Percentiles rank a stretch among this genome's conserved stretches.
Conservation (phyloP, 495 filamentous ascomycete species). For the Articulospora tetracladia region DNA sequence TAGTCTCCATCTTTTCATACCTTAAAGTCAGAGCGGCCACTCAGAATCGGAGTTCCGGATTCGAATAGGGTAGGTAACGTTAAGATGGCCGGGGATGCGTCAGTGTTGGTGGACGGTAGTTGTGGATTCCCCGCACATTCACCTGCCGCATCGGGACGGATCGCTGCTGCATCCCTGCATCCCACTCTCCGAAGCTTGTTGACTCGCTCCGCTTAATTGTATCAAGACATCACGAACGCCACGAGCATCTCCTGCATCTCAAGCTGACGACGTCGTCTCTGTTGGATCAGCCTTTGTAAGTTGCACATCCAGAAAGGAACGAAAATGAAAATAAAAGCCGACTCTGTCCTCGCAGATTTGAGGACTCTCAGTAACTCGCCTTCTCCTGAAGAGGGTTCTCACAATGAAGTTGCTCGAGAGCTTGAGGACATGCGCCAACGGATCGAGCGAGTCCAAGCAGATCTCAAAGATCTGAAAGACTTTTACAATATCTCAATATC, state of each 20-base stretch:
- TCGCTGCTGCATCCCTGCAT: neutral
- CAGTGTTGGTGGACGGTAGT: neutral
- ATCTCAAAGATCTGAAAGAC: conserved; percentile 28
- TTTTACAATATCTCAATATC: conserved; percentile 35
- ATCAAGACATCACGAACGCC: neutral
- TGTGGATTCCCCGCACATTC: neutral
- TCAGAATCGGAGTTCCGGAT: neutral
- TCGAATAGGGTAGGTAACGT: neutral
- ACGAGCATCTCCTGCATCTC: neutral
- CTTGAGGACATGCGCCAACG: neutral
- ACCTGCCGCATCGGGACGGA: neutral
- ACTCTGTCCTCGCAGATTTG: neutral
- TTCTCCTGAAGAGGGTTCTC: neutral
- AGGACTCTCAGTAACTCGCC: neutral
- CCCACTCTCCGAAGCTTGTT: neutral
- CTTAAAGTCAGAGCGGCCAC: neutral
- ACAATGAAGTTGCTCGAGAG: neutral
- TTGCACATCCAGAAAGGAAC: neutral
- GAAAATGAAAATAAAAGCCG: neutral
- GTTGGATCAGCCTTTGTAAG: neutral
- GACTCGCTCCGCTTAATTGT: neutral
- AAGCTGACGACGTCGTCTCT: neutral
- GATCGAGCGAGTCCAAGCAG: conserved; percentile 26
- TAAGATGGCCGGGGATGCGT: neutral
- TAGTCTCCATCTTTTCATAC: neutral